Base-by-base conservation (phyloP, 345 rosid species). In the Corchorus capsularis region DNA sequence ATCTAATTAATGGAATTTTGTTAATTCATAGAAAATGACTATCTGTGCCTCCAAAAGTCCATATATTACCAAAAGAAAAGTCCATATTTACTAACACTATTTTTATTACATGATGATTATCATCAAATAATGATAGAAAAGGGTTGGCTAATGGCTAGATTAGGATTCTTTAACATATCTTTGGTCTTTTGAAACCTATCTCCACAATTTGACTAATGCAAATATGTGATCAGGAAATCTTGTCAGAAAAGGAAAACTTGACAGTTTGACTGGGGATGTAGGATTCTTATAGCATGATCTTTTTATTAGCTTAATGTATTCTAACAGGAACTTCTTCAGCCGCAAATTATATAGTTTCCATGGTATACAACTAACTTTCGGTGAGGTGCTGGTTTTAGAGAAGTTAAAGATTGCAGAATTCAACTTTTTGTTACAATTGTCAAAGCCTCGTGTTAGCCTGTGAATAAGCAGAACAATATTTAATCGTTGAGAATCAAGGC, bases 121-220 rank as follows among this genome's bases (percentile, higher is more conserved):
- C 56, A 22, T 10, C 72, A 46, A 45, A 27, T 27, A 27, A 27
- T 27, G 27, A 27, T 27, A 27, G 27, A 27, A 39, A 56, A 71
- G 32, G 52, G 63, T 34, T 56, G 50, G 63, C 75, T 71, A 55
- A 71, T 71, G 39, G 19, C 64, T 11, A 39, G 75, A 56, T 71
- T 54, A 39, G 64, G 62, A 71, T 71, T 54, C 63, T 71, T 71
- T 54, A 16, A 49, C 37, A 68, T 46, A 45, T 68, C 69, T 64
- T 64, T 64, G 27, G 32, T 32, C 47, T 45, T 45, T 45, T 1
- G 9, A 61, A 34, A 39, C 6, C 39, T 71, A 37, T 54, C 50
- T 69, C 39, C 43, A 39, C 57, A 20, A 46, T 68, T 68, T 46
- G 56, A 76, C 56, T 32, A 34, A 67, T 3, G 32, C 53, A 50